Conservation (phyloP, 2,329 filamentous ascomycete species). For the Fusarium proliferatum region DNA sequence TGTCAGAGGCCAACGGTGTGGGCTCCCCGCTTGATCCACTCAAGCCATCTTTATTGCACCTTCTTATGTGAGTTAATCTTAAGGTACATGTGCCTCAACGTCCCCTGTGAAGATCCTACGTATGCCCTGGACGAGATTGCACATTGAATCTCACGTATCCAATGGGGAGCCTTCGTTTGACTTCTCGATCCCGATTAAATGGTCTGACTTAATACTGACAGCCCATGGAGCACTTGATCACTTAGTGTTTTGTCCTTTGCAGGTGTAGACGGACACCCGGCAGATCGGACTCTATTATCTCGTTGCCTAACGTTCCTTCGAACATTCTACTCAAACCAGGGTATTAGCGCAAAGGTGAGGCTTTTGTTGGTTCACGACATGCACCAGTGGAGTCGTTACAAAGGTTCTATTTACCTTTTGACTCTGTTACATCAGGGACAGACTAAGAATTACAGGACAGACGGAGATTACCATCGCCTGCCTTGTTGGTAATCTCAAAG, state of each 20-base stretch:
- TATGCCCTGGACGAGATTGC: not conserved
- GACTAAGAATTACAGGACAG: not conserved
- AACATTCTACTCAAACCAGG: not conserved
- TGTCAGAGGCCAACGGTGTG: slow-evolving; percentile 23
- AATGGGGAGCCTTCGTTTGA: not conserved
- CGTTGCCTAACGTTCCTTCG: not conserved
- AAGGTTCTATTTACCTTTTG: slow-evolving; percentile 3
- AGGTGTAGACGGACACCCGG: not conserved
- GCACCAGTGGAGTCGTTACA: not conserved
- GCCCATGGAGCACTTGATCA: not conserved
- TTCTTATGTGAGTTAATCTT: slow-evolving; percentile 11
- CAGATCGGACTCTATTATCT: not conserved
- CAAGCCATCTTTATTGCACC: slow-evolving; percentile 8
- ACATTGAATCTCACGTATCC: not conserved
- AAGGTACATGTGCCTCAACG: not conserved
- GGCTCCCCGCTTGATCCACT: slow-evolving; percentile 9
- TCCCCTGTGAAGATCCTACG: slow-evolving; percentile 5
- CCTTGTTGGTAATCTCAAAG: not conserved
- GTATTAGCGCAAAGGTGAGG: slow-evolving; percentile 7
- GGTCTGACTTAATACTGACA: not conserved
- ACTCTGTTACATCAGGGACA: not conserved
- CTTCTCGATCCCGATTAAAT: not conserved
- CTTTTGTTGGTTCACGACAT: not conserved
- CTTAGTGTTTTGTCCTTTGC: not conserved
- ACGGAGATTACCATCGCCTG: not conserved